Conservation (phyloP, 2,329 filamentous ascomycete species). For the Trichophyton verrucosum region DNA sequence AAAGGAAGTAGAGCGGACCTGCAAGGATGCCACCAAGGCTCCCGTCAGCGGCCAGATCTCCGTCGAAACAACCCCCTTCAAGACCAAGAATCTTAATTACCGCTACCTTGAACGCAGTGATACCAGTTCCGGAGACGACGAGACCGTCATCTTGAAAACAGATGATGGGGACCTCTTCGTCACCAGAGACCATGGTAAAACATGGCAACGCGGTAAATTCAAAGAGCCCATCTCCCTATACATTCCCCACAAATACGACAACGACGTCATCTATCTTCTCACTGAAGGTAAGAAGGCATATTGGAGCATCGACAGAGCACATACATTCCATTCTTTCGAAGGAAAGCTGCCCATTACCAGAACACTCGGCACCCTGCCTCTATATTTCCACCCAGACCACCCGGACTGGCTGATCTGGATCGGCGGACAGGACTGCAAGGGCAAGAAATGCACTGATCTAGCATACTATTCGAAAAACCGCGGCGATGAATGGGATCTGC, state of each 20-base stretch:
- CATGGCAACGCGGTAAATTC: slow-evolving; percentile 60
- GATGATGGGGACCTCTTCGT: slow-evolving; percentile 53
- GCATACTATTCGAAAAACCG: slow-evolving; percentile 70
- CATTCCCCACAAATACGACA: slow-evolving; percentile 65
- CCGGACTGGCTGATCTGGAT: slow-evolving; percentile 90
- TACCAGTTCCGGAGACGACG: slow-evolving; percentile 52
- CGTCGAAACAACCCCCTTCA: slow-evolving; percentile 50
- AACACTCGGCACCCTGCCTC: slow-evolving; percentile 38
- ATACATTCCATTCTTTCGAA: slow-evolving; percentile 60
- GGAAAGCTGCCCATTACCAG: slow-evolving; percentile 50
- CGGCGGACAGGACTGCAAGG: slow-evolving; percentile 54
- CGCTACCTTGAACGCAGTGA: slow-evolving; percentile 71
- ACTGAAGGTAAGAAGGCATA: slow-evolving; percentile 56
- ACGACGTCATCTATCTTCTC: slow-evolving; percentile 77
- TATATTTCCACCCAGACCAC: slow-evolving; percentile 71
- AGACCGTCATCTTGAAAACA: slow-evolving; percentile 56
- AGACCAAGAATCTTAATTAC: slow-evolving; percentile 46
- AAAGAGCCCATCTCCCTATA: slow-evolving; percentile 59
- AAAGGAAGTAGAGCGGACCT: slow-evolving; percentile 60
- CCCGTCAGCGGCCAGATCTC: slow-evolving; percentile 54
- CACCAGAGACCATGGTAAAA: slow-evolving; percentile 77
- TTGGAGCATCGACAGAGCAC: slow-evolving; percentile 70
- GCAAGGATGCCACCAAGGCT: slow-evolving; percentile 48
- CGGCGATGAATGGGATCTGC: slow-evolving; percentile 62
- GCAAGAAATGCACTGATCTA: slow-evolving; percentile 49